Evolutionary conservation across 805 yeast genomes (phyloP).

Genomic region (Kodamaea fukazawae): DNA sequence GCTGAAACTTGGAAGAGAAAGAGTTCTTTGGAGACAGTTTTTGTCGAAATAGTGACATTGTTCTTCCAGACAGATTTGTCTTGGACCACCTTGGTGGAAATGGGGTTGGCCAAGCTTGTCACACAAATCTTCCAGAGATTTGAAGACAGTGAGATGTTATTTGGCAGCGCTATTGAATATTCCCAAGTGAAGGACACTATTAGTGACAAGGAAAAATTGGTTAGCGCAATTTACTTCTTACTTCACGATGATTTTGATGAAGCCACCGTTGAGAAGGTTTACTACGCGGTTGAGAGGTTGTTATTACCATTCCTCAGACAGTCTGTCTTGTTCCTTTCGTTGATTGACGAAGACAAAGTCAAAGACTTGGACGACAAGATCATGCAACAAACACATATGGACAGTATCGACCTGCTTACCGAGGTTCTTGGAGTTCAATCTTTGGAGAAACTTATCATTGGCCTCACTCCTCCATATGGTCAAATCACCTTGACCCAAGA

Average conservation of each 20-base stretch:
- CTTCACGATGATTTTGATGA: constrained; percentile 25
- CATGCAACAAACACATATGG: constrained; percentile 15
- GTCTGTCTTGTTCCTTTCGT: constrained; percentile 29
- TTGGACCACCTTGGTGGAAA: constrained; percentile 32
- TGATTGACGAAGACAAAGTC: constrained; percentile 15
- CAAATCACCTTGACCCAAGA: constrained; percentile 3
- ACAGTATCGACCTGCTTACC: constrained; percentile 24
- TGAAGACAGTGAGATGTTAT: not conserved
- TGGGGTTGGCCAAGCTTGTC: constrained; percentile 29
- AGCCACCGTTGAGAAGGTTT: constrained; percentile 25
- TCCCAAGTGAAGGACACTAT: too few species aligned
- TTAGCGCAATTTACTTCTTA: not conserved
- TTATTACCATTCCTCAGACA: constrained; percentile 36
- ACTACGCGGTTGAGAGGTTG: constrained; percentile 18
- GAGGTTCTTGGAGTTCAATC: constrained; percentile 23
- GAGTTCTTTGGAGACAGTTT: constrained; percentile 26
- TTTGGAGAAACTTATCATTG: constrained; percentile 17
- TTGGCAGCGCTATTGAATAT: not conserved
- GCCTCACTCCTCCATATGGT: constrained; percentile 3
- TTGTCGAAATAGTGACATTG: constrained; percentile 38
- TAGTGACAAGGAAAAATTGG: too few species aligned
- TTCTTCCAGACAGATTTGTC: constrained; percentile 48
- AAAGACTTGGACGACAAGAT: constrained; percentile 15
- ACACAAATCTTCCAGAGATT: constrained; percentile 10
- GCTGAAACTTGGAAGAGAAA: constrained; percentile 16